A percentile compares a stretch with the other conserved stretches of the same genome.
phyloP scores from a whole-genome alignment of 2,329 filamentous ascomycete species.

The Epichloe sylvatica region DNA sequence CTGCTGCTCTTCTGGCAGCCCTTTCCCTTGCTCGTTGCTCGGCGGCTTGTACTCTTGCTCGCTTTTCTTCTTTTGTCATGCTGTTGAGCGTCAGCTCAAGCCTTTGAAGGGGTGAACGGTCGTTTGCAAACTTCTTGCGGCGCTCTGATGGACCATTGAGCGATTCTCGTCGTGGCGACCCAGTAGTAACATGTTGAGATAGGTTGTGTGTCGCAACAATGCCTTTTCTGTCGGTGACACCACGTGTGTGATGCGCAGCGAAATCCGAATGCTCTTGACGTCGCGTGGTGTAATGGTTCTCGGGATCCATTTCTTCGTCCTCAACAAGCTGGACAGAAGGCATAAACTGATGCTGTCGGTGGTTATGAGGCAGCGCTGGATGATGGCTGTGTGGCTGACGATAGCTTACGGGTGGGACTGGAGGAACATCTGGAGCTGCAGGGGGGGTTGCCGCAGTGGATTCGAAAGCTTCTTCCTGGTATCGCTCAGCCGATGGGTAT shows the following conservation, averaged over 20 bases:
- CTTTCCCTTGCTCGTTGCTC: slow-evolving; percentile 59
- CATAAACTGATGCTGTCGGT: background rate
- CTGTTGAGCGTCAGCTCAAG: slow-evolving; percentile 81
- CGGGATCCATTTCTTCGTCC: slow-evolving; percentile 14
- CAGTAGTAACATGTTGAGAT: slow-evolving; percentile 10
- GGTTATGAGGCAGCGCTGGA: slow-evolving; percentile 13
- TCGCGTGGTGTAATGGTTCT: slow-evolving; percentile 14
- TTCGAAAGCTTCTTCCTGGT: slow-evolving; percentile 18
- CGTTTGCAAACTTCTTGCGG: slow-evolving; percentile 53
- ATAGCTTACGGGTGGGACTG: slow-evolving; percentile 44
- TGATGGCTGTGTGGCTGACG: slow-evolving; percentile 29
- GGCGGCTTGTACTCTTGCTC: slow-evolving; percentile 69
- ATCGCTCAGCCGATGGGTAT: slow-evolving; percentile 19
- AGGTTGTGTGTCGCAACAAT: slow-evolving; percentile 6
- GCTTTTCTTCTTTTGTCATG: slow-evolving; percentile 92
- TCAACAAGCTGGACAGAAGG: background rate
- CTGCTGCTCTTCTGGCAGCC: slow-evolving; percentile 26
- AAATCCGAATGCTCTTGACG: slow-evolving; percentile 2
- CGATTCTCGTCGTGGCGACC: slow-evolving; percentile 25
- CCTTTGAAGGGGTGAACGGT: slow-evolving; percentile 83
- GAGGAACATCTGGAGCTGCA: slow-evolving; percentile 46
- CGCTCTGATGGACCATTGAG: slow-evolving; percentile 26
- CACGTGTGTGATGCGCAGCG: slow-evolving; percentile 8
- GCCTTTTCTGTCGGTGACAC: slow-evolving; percentile 12
- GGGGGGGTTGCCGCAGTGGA: slow-evolving; percentile 25